Percentiles rank a stretch among this genome's conserved stretches.
Conservation (phyloP, 768 basidiomycete genomes). For the Leccinum broughii region DNA sequence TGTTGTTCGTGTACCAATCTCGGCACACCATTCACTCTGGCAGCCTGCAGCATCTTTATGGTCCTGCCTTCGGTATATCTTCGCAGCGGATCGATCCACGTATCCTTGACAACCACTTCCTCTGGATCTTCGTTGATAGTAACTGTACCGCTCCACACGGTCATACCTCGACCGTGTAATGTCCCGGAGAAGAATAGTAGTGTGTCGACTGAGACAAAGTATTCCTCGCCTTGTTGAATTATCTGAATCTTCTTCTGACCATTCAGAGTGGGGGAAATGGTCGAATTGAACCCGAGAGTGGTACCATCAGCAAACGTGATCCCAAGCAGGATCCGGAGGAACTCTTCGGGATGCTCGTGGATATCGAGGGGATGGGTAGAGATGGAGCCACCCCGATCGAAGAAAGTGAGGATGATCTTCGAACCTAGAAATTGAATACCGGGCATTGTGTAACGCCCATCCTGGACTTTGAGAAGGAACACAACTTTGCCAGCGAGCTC, state of each 20-base stretch:
- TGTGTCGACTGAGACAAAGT: neutral
- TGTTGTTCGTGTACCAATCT: conserved; percentile 2
- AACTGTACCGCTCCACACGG: neutral
- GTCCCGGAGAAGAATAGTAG: neutral
- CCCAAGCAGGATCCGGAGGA: neutral
- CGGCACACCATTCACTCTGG: neutral
- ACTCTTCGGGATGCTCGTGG: neutral
- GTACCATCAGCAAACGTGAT: neutral
- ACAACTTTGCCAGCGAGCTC: neutral
- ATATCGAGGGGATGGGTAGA: neutral
- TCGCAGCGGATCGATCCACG: conserved; percentile 4
- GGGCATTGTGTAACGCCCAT: neutral
- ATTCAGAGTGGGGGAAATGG: neutral
- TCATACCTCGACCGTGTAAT: conserved; percentile 6
- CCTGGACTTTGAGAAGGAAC: neutral
- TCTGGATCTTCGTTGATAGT: neutral
- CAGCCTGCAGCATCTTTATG: neutral
- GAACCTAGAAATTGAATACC: neutral
- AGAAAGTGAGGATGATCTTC: neutral
- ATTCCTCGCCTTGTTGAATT: neutral
- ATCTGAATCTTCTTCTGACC: neutral
- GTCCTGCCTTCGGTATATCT: neutral
- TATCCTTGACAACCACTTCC: conserved; percentile 9
- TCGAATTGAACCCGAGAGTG: neutral
- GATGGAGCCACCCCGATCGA: neutral